Evolutionary conservation across 352 stramenopile genomes (phyloP), one percentile per base, ranked within the genome.

Genomic region (Phytophthora citrophthora): DNA sequence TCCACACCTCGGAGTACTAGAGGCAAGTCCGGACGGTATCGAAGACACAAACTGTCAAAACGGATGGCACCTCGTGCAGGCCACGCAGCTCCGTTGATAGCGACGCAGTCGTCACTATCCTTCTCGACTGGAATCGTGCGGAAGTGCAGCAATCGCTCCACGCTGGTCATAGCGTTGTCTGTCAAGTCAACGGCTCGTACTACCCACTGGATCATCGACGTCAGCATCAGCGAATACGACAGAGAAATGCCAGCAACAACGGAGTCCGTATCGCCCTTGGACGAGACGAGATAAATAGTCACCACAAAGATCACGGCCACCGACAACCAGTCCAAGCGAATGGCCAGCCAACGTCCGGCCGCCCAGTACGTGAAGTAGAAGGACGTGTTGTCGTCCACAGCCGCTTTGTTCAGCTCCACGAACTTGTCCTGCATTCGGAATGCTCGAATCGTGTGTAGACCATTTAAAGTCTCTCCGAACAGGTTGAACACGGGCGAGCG

Each of bases 401-500:
- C 70, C 0, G 23, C 20, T 45, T 81, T 79, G 66, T 81, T 83
- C 16, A 86, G 59, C 18, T 62, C 20, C 6, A 61, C 32, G 43
- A 86, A 83, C 16, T 20, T 50, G 4, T 50, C 2, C 20, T 76
- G 61, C 72, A 80, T 78, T 12, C 64, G 64, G 38, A 76, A 93
- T 1, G 84, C 78, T 41, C 95, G 87, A 18, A 99, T 98, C 11
- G 89, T 98, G 1, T 88, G 59, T 18, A 98, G 74, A 6, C 96
- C 97, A 41, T 76, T 85, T 12, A 99, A 65, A 9, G 82, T 97
- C 74, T 99, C 94, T 7, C 80, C 78, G 27, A 98, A 85, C 53
- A 97, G 74, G 3, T 86, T 85, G 71, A 97, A 98, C 20, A 99
- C 88, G 6, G 96, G 96, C 13, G 88, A 74, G n/a, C 74, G 72